Base-by-base conservation (phyloP, 106 monocot species). In the Dactylorhiza incarnata region DNA sequence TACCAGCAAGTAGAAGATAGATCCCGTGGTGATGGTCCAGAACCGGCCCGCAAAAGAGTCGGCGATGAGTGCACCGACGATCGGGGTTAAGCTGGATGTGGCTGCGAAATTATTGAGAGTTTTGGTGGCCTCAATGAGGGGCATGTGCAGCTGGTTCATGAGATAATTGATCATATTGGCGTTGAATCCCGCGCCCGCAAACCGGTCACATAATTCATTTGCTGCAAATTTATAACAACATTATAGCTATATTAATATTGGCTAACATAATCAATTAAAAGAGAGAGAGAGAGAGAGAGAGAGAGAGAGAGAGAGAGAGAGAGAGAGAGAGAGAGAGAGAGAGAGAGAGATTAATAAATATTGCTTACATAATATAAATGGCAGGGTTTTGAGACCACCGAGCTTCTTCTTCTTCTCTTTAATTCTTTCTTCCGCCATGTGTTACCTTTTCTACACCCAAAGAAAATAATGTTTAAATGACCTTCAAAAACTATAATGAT, bases 281-380 rank as follows among this genome's bases (percentile, higher is more conserved):
- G 1, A 20, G 3, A 48, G 7, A 8, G 3, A 49, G 20, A 48
- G 7, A 26, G n/a, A 16, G 5, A 14, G n/a, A 45, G 10, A 6
- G 20, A 16, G 1, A 63, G 1, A 20, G 3, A 48, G 7, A 8
- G 3, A 49, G 20, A 48, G 7, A 26, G n/a, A 16, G 5, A 14
- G n/a, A 45, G 10, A 6, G n/a, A 48, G 20, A 16, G 1, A 63
- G 1, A 20, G 3, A 48, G 7, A 8, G 3, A 49, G 20, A 48
- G 7, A 26, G n/a, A 16, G 5, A 14, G n/a, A 45, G 10, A 6
- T 0, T 4, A 24, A 5, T 45, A n/a, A n/a, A n/a, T n/a, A n/a
- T n/a, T n/a, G 17, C 49, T 83, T 29, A 87, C 90, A 87, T 62
- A 87, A 75, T 45, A 90, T 83, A 29, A 90, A 90, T n/a, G 90